Percentiles rank a stretch among this genome's conserved stretches.
Conservation (phyloP, 2,329 filamentous ascomycete species). For the Plenodomus tracheiphilus region DNA sequence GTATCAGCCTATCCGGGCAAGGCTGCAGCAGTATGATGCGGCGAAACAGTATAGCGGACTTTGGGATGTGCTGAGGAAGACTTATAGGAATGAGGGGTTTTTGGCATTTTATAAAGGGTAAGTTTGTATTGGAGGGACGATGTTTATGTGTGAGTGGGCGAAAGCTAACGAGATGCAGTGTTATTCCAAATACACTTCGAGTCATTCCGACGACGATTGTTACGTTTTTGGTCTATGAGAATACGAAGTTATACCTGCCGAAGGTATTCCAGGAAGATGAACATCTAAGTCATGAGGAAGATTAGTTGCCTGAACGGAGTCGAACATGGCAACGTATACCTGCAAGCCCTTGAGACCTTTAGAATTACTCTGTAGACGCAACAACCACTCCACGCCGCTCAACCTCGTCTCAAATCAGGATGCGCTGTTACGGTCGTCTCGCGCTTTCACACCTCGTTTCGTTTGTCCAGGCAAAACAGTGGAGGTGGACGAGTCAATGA, state of each 20-base stretch:
- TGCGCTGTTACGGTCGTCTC: too few species aligned
- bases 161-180: conserved; percentile 26
- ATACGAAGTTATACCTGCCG: conserved; percentile 73
- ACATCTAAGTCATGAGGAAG: conserved; percentile 34
- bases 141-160: not conserved
- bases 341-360: too few species aligned
- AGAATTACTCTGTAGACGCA: too few species aligned
- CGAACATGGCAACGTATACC: not conserved
- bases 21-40: conserved; percentile 87
- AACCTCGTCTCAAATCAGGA: not conserved
- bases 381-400: too few species aligned
- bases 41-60: conserved; percentile 73
- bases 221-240: conserved; percentile 96
- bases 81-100: conserved; percentile 79
- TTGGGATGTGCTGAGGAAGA: conserved; percentile 69
- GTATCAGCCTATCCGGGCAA: conserved; percentile 86
- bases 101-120: conserved; percentile 86
- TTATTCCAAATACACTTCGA: conserved; percentile 84
- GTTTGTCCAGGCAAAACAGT: too few species aligned
- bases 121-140: conserved; percentile 2
- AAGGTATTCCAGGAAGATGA: conserved; percentile 44
- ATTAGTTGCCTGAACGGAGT: conserved; percentile 14
- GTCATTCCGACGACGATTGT: conserved; percentile 95
- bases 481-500: too few species aligned
- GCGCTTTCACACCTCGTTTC: too few species aligned